phyloP scores from a whole-genome alignment of 1,284 basidiomycete genomes.

The Tremellales sp. region DNA sequence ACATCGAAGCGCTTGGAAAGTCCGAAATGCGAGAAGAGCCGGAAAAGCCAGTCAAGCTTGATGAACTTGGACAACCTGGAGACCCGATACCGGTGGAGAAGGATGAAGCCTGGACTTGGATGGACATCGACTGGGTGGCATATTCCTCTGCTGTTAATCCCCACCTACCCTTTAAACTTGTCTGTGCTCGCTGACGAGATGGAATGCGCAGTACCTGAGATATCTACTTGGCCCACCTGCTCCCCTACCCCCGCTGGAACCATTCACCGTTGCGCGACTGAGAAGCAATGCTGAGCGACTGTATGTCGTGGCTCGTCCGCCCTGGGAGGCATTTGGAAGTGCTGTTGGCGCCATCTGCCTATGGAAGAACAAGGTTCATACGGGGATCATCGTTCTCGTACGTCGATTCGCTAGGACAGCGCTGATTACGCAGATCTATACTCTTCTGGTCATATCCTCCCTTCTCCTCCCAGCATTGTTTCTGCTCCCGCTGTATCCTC shows the following conservation, averaged over 20 bases:
- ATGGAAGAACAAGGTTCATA: slow-evolving; percentile 9
- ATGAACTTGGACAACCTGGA: too few relatives aligned
- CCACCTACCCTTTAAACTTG: too few relatives aligned
- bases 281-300: slow-evolving; percentile 15
- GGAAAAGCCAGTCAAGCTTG: too few relatives aligned
- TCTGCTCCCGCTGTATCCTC: slow-evolving; percentile 10
- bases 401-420: neutral
- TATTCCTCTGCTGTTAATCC: slow-evolving; percentile 1
- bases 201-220: slow-evolving; percentile 3
- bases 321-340: slow-evolving; percentile 8
- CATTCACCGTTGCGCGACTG: slow-evolving; percentile 16
- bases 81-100: too few relatives aligned
- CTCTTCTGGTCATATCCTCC: slow-evolving; percentile 9
- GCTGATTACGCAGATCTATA: slow-evolving; percentile 11
- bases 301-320: slow-evolving; percentile 14
- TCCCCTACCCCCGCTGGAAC: slow-evolving; percentile 9
- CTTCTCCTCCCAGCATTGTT: slow-evolving; percentile 13
- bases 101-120: slow-evolving; percentile 19
- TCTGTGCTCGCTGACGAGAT: neutral
- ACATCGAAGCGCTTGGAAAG: neutral
- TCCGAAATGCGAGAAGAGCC: too few relatives aligned
- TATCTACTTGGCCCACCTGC: slow-evolving; percentile 8
- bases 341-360: slow-evolving; percentile 7
- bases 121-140: slow-evolving; percentile 16
- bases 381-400: slow-evolving; percentile 1